Percentiles rank a stretch among this genome's conserved stretches.
These are phyloP conservation scores for Brasilioporus rufonigricans DNA, from an alignment of 768 basidiomycete species.

Conservation along the genomic window DNA sequence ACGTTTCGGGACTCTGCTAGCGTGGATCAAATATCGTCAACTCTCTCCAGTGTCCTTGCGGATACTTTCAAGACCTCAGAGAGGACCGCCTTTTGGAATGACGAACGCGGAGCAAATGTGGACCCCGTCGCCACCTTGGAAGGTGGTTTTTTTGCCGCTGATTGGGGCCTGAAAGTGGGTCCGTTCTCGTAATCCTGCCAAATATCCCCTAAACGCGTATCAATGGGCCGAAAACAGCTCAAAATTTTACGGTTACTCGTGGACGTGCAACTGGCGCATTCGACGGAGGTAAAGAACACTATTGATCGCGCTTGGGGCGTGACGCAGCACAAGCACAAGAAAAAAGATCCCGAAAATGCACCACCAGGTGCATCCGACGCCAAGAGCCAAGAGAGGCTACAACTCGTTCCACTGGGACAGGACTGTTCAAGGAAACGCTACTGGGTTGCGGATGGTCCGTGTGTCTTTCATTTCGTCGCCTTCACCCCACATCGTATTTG, in stretches of 20 bases:
- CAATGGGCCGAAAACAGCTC: conserved; percentile 48
- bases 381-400: conserved; percentile 62
- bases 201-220: conserved; percentile 31
- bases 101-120: conserved; percentile 59
- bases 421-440: conserved; percentile 75
- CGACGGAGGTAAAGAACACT: conserved; percentile 60
- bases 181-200: conserved; percentile 22
- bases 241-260: conserved; percentile 81
- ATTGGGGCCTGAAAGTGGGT: conserved; percentile 81
- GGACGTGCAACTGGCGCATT: conserved; percentile 76
- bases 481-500: conserved; percentile 53
- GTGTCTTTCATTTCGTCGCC: conserved; percentile 38
- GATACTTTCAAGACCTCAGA: conserved; percentile 74
- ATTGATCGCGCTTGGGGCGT: conserved; percentile 90
- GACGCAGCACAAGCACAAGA: conserved; percentile 81
- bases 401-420: conserved; percentile 72
- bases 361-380: conserved; percentile 60
- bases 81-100: conserved; percentile 80
- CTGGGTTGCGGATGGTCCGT: conserved; percentile 90
- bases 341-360: conserved; percentile 57
- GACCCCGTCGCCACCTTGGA: conserved; percentile 68
- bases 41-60: conserved; percentile 62
- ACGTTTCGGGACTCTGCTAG: conserved; percentile 44
- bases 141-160: conserved; percentile 76
- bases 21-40: conserved; percentile 78